These are phyloP conservation scores for Bromus sterilis DNA, from an alignment of 176 grass and related monocot genomes.

Conservation along the genomic window DNA sequence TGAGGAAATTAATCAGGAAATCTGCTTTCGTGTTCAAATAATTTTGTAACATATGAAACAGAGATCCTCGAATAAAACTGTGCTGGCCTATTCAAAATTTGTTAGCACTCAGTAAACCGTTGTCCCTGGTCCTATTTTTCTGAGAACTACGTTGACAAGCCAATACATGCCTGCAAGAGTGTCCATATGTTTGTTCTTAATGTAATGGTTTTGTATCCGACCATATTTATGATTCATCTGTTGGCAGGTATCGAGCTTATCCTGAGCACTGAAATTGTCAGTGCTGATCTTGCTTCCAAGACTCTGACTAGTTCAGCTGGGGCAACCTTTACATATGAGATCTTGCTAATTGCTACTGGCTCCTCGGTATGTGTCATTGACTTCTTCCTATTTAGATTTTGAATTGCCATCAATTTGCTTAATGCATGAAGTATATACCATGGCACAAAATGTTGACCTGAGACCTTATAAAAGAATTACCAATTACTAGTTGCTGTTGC, in stretches of 20 bases:
- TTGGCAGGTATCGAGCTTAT: conserved; percentile 81
- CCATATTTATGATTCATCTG: conserved; percentile 5
- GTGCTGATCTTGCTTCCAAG: conserved; percentile 80
- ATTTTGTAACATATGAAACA: neutral
- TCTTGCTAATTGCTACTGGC: conserved; percentile 82
- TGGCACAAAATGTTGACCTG: conserved; percentile 5
- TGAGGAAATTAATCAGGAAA: neutral
- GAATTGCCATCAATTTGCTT: neutral
- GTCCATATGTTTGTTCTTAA: neutral
- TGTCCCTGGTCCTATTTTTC: neutral
- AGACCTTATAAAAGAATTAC: neutral
- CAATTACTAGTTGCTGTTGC: neutral
- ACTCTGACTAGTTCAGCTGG: conserved; percentile 66
- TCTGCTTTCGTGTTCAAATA: neutral
- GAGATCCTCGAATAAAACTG: neutral
- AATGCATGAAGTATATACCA: neutral
- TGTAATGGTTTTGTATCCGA: neutral
- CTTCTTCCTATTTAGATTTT: neutral
- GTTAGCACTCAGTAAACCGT: neutral
- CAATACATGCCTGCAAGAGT: neutral
- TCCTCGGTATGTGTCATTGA: conserved; percentile 53
- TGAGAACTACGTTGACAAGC: neutral
- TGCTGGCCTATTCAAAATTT: neutral
- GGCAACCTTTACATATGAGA: conserved; percentile 78
- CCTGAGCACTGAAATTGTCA: conserved; percentile 86